Conservation (phyloP, 2,329 filamentous ascomycete species). For the Colletotrichum sp. region DNA sequence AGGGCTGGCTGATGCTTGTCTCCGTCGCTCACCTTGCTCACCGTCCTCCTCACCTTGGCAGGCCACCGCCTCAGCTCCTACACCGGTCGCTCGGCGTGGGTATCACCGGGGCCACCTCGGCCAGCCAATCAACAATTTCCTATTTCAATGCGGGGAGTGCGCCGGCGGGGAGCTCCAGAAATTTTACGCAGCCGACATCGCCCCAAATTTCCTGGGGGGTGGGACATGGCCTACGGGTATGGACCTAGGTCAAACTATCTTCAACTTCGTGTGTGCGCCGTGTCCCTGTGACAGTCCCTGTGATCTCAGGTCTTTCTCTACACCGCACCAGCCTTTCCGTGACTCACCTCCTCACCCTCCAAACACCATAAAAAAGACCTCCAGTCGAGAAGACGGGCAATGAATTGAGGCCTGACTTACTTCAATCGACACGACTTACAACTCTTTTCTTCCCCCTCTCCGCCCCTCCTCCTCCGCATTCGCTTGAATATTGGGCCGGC, state of each 20-base stretch:
- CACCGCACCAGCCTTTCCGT: conserved; percentile 3
- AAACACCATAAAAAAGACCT: not conserved
- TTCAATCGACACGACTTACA: not conserved
- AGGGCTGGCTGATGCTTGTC: not conserved
- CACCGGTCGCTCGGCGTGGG: not conserved
- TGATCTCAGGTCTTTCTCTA: conserved; percentile 26
- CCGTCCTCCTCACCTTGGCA: not conserved
- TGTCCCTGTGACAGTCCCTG: conserved; percentile 34
- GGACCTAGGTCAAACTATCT: not conserved
- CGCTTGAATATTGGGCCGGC: not conserved
- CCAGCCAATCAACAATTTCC: conserved; percentile 29
- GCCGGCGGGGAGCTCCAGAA: conserved; percentile 28
- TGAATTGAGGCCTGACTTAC: not conserved
- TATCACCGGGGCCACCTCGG: not conserved
- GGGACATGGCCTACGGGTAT: not conserved
- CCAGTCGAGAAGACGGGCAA: not conserved
- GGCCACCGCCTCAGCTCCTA: not conserved
- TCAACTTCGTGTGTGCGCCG: conserved; percentile 3
- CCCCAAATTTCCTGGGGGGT: conserved; percentile 25
- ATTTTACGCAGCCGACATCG: conserved; percentile 35
- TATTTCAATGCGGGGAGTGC: conserved; percentile 28
- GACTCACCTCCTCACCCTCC: conserved; percentile 18
- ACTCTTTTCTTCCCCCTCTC: not conserved
- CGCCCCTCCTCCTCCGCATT: not conserved
- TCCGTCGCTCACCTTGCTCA: not conserved